Base-by-base conservation (phyloP, 768 basidiomycete species). In the Chalciporus sphaerocephalus region DNA sequence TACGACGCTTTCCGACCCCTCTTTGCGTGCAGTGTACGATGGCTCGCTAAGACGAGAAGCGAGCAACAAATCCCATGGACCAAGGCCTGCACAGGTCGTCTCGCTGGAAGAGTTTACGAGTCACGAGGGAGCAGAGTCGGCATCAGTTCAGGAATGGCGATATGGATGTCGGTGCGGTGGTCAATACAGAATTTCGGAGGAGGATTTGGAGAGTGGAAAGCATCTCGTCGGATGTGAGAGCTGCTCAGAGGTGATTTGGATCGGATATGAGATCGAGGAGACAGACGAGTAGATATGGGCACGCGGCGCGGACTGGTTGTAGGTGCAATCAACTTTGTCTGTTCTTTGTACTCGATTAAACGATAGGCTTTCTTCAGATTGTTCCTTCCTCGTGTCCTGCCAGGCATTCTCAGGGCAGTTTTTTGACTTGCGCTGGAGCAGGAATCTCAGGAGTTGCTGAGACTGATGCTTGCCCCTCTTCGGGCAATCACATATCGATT, bases 161-260 rank as follows among this genome's bases (percentile, higher is more conserved):
- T 74, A 88, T 58, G 50, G 64, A 4, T 91, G 89, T 66, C 79
- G 90, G 16, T 92, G 90, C 55, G 86, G 87, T 35, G 85, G 85
- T 6, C 48, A 38, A 16, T 92, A 89, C 56, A 65, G 55, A 28
- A 79, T 92, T 44, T 71, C 70, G 0, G 73, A 74, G 42, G 63
- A 54, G 2, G 74, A 83, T 40, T 75, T 92, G 72, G 87, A 91
- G 48, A 65, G 65, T 2, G 90, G 79, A n/a, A 69, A 70, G 39
- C 89, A 92, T 60, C 72, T 92, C 6, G 68, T 89, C 9, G 80
- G 75, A 2, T 92, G 90, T 52, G 76, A 67, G 44, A 78, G 78
- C 42, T 92, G 89, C 59, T 92, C 90, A 13, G 90, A 92, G 63
- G 80, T 79, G 8, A 70, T 92, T 1, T 92, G 88, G 86, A 85